These are phyloP conservation scores for Magnolia sinica DNA, from an alignment of 164 flowering plant genomes.

Conservation along the genomic window DNA sequence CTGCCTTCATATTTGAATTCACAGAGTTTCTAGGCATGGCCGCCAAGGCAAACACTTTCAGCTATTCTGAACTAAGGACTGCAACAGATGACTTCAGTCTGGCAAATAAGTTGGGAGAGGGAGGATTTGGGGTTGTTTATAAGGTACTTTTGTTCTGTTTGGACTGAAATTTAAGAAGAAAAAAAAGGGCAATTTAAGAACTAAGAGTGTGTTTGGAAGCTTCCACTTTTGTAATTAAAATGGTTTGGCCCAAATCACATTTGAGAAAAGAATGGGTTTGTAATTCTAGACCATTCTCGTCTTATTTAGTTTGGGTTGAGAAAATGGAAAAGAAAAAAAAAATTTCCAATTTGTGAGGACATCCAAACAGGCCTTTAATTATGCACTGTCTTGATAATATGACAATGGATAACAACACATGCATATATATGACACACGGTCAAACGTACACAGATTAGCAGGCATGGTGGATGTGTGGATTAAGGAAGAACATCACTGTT, in stretches of 20 bases:
- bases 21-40: conserved; percentile 63
- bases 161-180: no score
- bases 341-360: neutral
- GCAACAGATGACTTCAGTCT: conserved; percentile 68
- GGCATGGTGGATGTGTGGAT: neutral
- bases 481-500: neutral
- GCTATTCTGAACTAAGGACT: conserved; percentile 57
- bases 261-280: neutral
- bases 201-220: neutral
- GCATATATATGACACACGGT: neutral
- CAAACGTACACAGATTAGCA: neutral
- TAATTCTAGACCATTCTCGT: neutral
- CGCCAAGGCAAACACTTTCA: conserved; percentile 55
- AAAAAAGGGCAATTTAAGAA: neutral
- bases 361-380: neutral
- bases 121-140: conserved; percentile 88
- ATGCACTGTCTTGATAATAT: no score
- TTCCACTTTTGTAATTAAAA: neutral
- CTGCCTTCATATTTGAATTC: conserved; percentile 8
- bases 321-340: neutral
- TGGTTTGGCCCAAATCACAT: neutral
- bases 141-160: conserved; percentile 35
- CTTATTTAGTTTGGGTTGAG: neutral
- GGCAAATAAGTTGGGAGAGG: conserved; percentile 82
- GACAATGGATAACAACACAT: neutral